A percentile compares a stretch with the other conserved stretches of the same genome.
Evolutionary conservation across 2,329 filamentous ascomycete species (phyloP).

Genomic region (Alternaria gaisen): DNA sequence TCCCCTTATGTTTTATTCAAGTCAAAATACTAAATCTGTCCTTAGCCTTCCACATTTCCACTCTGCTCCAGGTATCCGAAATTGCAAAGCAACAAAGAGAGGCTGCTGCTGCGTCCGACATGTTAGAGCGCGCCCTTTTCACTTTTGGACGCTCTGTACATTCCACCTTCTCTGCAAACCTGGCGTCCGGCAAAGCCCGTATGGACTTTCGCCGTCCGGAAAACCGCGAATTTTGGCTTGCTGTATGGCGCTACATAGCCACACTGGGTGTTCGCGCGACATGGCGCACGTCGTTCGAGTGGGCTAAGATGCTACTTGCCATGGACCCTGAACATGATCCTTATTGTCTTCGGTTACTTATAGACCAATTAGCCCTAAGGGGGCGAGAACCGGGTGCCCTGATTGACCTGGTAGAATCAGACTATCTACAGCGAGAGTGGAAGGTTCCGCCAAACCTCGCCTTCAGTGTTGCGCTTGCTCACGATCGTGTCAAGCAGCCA

Average conservation of each 20-base stretch:
- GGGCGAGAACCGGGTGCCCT: constrained; percentile 80
- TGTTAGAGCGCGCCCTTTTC: constrained; percentile 91
- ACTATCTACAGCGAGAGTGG: constrained; percentile 59
- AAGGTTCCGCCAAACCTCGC: constrained; percentile 72
- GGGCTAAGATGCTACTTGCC: constrained; percentile 84
- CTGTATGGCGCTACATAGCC: constrained; percentile 86
- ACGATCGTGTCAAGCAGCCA: constrained; percentile 73
- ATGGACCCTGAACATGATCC: constrained; percentile 78
- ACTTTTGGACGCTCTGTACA: constrained; percentile 89
- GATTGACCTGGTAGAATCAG: constrained; percentile 70
- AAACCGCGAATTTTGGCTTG: constrained; percentile 92
- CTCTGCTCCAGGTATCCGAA: constrained; percentile 90
- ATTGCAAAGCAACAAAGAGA: constrained; percentile 93
- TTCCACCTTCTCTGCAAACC: constrained; percentile 78
- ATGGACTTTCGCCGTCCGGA: constrained; percentile 83
- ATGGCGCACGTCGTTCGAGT: constrained; percentile 91
- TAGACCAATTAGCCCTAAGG: constrained; percentile 86
- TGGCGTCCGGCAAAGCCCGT: constrained; percentile 80
- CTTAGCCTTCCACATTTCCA: constrained; percentile 86
- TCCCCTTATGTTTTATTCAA: constrained; percentile 8
- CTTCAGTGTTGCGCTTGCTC: constrained; percentile 80
- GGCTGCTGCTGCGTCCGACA: constrained; percentile 82
- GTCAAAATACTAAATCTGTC: constrained; percentile 26
- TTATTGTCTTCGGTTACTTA: constrained; percentile 80
- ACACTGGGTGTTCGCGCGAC: constrained; percentile 91